Conservation (phyloP, 768 basidiomycete genomes). For the Megacollybia marginata region DNA sequence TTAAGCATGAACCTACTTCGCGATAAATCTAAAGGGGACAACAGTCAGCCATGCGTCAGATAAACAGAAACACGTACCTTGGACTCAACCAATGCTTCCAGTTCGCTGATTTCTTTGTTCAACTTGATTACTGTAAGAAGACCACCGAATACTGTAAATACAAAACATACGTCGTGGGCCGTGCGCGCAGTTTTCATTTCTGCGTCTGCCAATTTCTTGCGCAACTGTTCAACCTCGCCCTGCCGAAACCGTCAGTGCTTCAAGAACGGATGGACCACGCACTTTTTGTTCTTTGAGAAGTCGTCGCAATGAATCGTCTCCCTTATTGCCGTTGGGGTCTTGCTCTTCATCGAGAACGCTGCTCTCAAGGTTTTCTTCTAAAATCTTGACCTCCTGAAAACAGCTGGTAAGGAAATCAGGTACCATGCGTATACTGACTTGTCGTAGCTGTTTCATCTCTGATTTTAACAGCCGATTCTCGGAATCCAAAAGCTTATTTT, state of each 20-base stretch:
- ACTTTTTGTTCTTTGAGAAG: constrained; percentile 39
- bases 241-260: constrained; percentile 13
- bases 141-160: neutral
- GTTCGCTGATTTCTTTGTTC: constrained; percentile 86
- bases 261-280: constrained; percentile 36
- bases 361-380: constrained; percentile 71
- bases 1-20: constrained; percentile 39
- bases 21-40: constrained; percentile 63
- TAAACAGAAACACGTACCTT: constrained; percentile 47
- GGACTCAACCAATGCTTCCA: constrained; percentile 89
- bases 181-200: constrained; percentile 72
- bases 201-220: constrained; percentile 58
- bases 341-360: constrained; percentile 47
- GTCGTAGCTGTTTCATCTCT: constrained; percentile 66
- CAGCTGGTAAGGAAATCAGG: constrained; percentile 1
- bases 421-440: constrained; percentile 33
- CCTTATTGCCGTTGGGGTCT: constrained; percentile 6
- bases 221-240: constrained; percentile 62
- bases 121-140: constrained; percentile 38
- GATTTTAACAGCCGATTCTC: constrained; percentile 67
- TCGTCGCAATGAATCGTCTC: constrained; percentile 33
- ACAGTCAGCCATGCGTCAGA: neutral
- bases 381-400: constrained; percentile 59
- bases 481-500: constrained; percentile 63
- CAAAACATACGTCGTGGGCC: constrained; percentile 49